phyloP scores from a whole-genome alignment of 768 basidiomycete species.

The Sporobolomyces roseus region DNA sequence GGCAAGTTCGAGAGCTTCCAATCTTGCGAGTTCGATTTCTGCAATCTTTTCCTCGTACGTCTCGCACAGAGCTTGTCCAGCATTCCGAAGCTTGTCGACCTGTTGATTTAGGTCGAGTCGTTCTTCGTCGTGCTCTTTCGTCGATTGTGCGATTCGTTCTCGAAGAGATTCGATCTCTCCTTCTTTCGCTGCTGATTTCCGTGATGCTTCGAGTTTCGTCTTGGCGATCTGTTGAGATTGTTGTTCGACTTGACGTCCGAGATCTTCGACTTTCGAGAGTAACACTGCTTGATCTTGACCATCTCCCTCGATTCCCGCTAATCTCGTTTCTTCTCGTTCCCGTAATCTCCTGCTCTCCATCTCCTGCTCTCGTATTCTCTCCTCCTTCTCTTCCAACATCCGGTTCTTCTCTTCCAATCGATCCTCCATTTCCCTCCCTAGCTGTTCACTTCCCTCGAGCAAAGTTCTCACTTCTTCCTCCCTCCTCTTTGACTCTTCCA shows the following conservation, averaged over 20 bases:
- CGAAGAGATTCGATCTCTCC: constrained; percentile 61
- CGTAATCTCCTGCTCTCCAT: constrained; percentile 41
- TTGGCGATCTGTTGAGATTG: constrained; percentile 1
- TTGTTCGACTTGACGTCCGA: not conserved
- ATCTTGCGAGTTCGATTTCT: constrained; percentile 64
- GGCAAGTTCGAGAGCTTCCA: constrained; percentile 70
- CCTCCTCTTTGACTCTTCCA: constrained; percentile 36
- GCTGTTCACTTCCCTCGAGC: constrained; percentile 41
- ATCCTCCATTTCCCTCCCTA: constrained; percentile 41
- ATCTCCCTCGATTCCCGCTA: not conserved
- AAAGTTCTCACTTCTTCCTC: constrained; percentile 41
- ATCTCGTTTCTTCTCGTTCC: constrained; percentile 11
- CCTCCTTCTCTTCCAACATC: constrained; percentile 54
- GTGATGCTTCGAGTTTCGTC: constrained; percentile 26
- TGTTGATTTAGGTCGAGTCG: constrained; percentile 65
- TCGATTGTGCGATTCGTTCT: constrained; percentile 53
- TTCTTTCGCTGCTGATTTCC: constrained; percentile 53
- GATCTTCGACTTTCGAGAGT: not conserved
- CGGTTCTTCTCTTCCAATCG: constrained; percentile 51
- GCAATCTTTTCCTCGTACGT: constrained; percentile 86
- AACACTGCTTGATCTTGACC: no score
- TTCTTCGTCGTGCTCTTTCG: constrained; percentile 57
- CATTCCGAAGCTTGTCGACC: constrained; percentile 77
- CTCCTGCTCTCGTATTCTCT: constrained; percentile 63
- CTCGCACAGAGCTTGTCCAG: constrained; percentile 90